A percentile compares a stretch with the other conserved stretches of the same genome.
phyloP scores from a whole-genome alignment of 1,139 yeast species.

The Ogataea hybrid region DNA sequence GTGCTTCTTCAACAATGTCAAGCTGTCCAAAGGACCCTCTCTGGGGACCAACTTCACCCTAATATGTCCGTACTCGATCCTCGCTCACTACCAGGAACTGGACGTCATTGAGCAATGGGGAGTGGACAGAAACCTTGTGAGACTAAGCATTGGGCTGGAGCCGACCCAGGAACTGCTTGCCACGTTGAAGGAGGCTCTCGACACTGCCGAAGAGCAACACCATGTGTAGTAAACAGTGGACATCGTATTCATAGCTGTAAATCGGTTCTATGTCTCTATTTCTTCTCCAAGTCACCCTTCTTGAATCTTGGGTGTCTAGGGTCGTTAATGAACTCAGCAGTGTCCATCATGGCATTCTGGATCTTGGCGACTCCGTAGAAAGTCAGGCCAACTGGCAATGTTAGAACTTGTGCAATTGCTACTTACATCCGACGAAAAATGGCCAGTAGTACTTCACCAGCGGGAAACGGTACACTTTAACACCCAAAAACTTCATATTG shows the following conservation, averaged over 20 bases:
- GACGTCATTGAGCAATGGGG: conserved; percentile 85
- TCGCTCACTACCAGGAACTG: conserved; percentile 84
- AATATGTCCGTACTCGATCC: conserved; percentile 86
- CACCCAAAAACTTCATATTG: conserved; percentile 32
- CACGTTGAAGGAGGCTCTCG: conserved; percentile 58
- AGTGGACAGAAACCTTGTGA: conserved; percentile 72
- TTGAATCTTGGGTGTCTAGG: conserved; percentile 75
- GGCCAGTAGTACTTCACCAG: conserved; percentile 65
- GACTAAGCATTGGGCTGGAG: conserved; percentile 85
- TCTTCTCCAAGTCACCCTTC: conserved; percentile 47
- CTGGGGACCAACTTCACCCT: conserved; percentile 92
- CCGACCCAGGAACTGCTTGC: conserved; percentile 52
- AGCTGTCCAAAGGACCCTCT: conserved; percentile 88
- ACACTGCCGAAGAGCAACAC: conserved; percentile 46
- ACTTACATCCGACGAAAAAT: conserved; percentile 58
- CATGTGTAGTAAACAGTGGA: conserved; percentile 17
- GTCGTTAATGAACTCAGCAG: conserved; percentile 68
- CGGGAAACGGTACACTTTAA: conserved; percentile 34
- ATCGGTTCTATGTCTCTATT: conserved; percentile 20
- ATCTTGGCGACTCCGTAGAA: conserved; percentile 56
- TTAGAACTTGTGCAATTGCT: conserved; percentile 19
- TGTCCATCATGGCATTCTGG: conserved; percentile 52
- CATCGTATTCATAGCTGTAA: conserved; percentile 11
- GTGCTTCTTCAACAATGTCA: conserved; percentile 70
- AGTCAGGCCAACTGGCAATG: conserved; percentile 43